Conservation (phyloP, 2,329 filamentous ascomycete genomes). For the Phyllosticta capitalensis region DNA sequence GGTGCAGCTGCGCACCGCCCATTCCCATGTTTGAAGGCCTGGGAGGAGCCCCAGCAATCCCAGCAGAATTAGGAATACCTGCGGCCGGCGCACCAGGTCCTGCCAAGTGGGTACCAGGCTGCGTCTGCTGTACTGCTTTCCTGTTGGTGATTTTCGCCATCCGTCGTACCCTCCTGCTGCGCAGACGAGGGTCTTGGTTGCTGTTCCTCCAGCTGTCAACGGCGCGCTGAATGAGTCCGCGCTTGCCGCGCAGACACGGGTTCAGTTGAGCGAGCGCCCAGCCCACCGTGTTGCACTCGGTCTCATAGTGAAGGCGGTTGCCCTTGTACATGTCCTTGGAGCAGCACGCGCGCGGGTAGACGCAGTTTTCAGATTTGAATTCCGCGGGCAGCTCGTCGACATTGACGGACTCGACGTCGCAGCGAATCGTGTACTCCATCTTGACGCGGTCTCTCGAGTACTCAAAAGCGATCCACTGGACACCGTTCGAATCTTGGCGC, state of each 20-base stretch:
- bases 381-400: constrained; percentile 75
- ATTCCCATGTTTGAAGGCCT: constrained; percentile 61
- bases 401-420: constrained; percentile 93
- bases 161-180: constrained; percentile 82
- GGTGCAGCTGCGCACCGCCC: constrained; percentile 54
- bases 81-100: constrained; percentile 52
- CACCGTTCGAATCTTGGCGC: constrained; percentile 87
- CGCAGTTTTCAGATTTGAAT: constrained; percentile 97
- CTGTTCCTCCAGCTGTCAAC: constrained; percentile 99
- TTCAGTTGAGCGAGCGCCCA: constrained; percentile 95
- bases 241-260: constrained; percentile 79
- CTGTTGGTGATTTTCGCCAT: constrained; percentile 94
- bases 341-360: constrained; percentile 92
- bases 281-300: constrained; percentile 98
- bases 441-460: constrained; percentile 95
- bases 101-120: constrained; percentile 55
- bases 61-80: constrained; percentile 52
- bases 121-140: constrained; percentile 57
- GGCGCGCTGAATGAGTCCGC: constrained; percentile 89
- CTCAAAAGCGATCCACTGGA: constrained; percentile 98
- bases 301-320: constrained; percentile 92
- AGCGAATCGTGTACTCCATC: constrained; percentile 98
- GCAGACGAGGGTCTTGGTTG: constrained; percentile 86
- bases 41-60: constrained; percentile 49
- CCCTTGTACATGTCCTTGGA: constrained; percentile 93